Evolutionary conservation across 2,329 filamentous ascomycete species (phyloP).

Genomic region (Clathrospora elynae): DNA sequence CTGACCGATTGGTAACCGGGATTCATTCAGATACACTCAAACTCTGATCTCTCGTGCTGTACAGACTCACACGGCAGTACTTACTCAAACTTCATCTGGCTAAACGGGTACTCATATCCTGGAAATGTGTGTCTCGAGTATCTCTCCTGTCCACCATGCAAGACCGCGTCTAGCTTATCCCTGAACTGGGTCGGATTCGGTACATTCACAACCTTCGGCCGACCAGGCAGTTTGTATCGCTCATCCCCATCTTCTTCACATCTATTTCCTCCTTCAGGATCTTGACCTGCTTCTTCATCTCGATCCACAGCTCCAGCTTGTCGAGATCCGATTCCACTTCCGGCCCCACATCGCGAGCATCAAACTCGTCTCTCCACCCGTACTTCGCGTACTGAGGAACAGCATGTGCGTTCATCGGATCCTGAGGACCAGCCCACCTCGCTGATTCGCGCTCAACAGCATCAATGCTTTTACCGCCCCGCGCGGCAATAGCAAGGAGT

Average conservation of each 20-base stretch:
- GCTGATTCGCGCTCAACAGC: constrained; percentile 16
- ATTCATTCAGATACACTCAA: no score
- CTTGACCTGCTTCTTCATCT: constrained; percentile 51
- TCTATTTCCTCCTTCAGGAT: constrained; percentile 51
- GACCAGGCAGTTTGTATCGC: constrained; percentile 7
- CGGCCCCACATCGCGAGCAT: background rate
- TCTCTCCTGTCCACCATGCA: constrained; percentile 19
- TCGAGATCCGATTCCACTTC: constrained; percentile 35
- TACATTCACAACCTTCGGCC: background rate
- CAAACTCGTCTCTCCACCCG: constrained; percentile 2
- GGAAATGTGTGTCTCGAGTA: constrained; percentile 5
- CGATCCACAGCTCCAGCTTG: constrained; percentile 49
- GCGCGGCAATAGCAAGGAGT: constrained; percentile 45
- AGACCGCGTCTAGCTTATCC: constrained; percentile 33
- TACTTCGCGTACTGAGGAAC: constrained; percentile 14
- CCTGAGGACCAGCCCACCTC: constrained; percentile 36
- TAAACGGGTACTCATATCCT: constrained; percentile 9
- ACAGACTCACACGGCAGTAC: background rate
- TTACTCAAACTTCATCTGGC: constrained; percentile 3
- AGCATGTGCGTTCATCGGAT: constrained; percentile 25
- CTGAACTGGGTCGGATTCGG: constrained; percentile 15
- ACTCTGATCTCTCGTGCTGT: background rate
- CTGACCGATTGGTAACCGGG: no score
- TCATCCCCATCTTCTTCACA: constrained; percentile 19
- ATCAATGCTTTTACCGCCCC: constrained; percentile 21